These are phyloP conservation scores for Suillus brevipes DNA, from an alignment of 768 basidiomycete genomes.

Conservation along the genomic window DNA sequence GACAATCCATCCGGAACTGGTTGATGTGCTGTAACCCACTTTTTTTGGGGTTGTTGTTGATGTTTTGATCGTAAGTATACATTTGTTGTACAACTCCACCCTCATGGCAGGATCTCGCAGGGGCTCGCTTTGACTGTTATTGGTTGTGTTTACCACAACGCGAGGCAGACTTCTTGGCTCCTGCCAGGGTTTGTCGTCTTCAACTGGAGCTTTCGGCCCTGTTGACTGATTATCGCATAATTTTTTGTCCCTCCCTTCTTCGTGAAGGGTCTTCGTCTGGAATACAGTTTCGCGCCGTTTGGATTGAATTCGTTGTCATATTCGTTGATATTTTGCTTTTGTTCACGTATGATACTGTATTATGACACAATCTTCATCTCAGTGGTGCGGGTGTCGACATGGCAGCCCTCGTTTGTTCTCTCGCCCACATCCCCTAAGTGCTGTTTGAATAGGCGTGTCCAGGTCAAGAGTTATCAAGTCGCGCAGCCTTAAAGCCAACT, in stretches of 20 bases:
- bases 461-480: too few species aligned
- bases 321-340: background rate
- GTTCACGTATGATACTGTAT: background rate
- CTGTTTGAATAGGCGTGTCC: too few species aligned
- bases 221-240: constrained; percentile 28
- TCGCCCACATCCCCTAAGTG: too few species aligned
- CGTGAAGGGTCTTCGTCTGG: constrained; percentile 26
- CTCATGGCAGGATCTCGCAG: background rate
- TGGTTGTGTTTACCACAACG: background rate
- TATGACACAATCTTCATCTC: background rate
- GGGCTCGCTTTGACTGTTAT: background rate
- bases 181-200: background rate
- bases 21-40: background rate
- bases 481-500: too few species aligned
- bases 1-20: background rate
- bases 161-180: background rate
- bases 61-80: background rate
- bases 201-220: constrained; percentile 3
- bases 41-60: background rate
- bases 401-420: too few species aligned
- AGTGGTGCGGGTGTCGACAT: too few species aligned
- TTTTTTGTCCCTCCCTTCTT: constrained; percentile 38
- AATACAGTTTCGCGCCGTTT: background rate
- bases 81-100: background rate
- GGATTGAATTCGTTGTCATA: background rate